Base-by-base conservation (phyloP, 371 early-diverging fungal species). In the Mortierella sp. region DNA sequence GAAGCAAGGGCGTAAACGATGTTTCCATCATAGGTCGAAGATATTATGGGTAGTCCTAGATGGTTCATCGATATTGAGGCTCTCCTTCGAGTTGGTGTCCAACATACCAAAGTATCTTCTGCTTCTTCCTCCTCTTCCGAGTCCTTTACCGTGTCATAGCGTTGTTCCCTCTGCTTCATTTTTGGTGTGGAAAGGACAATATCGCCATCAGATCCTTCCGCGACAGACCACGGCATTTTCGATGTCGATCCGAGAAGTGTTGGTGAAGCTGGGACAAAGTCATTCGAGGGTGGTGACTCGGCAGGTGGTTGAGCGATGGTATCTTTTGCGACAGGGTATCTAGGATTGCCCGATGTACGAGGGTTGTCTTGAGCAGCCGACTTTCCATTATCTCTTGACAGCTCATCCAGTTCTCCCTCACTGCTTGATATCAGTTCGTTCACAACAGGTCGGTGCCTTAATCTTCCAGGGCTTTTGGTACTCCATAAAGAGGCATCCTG, bases 211-310 rank as follows among this genome's bases (percentile, higher is more conserved):
- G 72, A 64, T 25, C 71, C 75, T 25, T 75, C 72, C 0, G 62
- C 43, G 11, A 72, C 68, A 1, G 77, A 72, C 72, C 77, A 77
- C 1, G 77, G 72, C 72, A 77, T 72, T 29, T 62, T 72, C 16
- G 58, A 37, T 14, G 63, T 9, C 11, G 75, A 63, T 18, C 57
- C 71, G 6, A 60, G 47, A 4, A 48, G 50, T 21, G 52, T 5
- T 4, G 50, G 16, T 60, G 65, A 2, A 15, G 60, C 19, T 9
- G 53, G 18, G 1, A 11, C n/a, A n/a, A 14, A 5, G 9, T 37
- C 37, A 9, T 9, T 21, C 4, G 44, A 29, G 6, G 64, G 23
- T 44, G 37, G 51, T 2, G 18, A 46, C 0, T 4, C 48, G n/a
- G 46, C 19, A 12, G 64, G 37, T 7, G 56, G 26, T 51, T 46